Percentiles rank a stretch among this genome's conserved stretches.
These are phyloP conservation scores for Anastatica hierochuntica DNA, from an alignment of 345 rosid species.

Conservation along the genomic window DNA sequence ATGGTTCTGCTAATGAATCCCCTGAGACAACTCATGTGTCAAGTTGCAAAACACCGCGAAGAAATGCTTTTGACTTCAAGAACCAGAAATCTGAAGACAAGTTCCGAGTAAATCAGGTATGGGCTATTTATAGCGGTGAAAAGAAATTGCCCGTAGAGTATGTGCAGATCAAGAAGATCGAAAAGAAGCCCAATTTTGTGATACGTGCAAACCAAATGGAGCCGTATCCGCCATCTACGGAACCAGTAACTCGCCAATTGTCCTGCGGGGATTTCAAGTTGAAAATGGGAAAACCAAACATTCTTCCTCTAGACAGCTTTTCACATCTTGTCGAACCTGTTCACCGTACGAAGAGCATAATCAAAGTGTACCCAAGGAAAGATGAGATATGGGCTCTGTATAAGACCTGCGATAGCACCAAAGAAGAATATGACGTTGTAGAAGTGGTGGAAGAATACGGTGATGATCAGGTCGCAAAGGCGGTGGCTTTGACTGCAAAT, in stretches of 20 bases:
- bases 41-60: slow-evolving; percentile 17
- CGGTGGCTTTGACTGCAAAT: slow-evolving; percentile 22
- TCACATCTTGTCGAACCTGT: slow-evolving; percentile 36
- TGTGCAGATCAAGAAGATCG: slow-evolving; percentile 33
- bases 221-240: slow-evolving; percentile 12
- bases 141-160: slow-evolving; percentile 40
- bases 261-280: slow-evolving; percentile 41
- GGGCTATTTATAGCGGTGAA: slow-evolving; percentile 36
- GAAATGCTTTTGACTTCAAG: slow-evolving; percentile 25
- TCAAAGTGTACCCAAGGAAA: slow-evolving; percentile 37
- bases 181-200: slow-evolving; percentile 16
- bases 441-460: slow-evolving; percentile 38
- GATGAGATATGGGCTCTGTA: slow-evolving; percentile 55
- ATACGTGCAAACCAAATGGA: slow-evolving; percentile 30
- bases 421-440: slow-evolving; percentile 34
- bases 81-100: slow-evolving; percentile 33
- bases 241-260: background rate
- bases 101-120: slow-evolving; percentile 30
- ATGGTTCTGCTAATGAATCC: slow-evolving; percentile 9
- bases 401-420: slow-evolving; percentile 28
- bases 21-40: slow-evolving; percentile 8
- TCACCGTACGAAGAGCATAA: background rate
- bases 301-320: slow-evolving; percentile 18
- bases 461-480: slow-evolving; percentile 17
- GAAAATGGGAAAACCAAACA: slow-evolving; percentile 12